Conservation (phyloP, 2,329 filamentous ascomycete genomes). For the Lachnum nothofagi region DNA sequence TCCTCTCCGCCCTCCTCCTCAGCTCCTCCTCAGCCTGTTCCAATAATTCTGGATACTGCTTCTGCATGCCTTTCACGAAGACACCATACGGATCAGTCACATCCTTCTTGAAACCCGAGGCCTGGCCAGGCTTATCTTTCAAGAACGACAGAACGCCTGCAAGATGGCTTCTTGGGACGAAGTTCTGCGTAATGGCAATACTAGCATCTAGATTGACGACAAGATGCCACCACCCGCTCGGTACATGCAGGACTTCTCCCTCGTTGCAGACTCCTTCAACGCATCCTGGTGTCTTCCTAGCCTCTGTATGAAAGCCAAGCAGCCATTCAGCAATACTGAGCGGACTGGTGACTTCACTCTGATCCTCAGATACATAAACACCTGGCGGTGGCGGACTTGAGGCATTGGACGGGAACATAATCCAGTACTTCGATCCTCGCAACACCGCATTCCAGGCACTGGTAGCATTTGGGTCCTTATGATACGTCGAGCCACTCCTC, state of each 20-base stretch:
- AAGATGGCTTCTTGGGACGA: conserved; percentile 71
- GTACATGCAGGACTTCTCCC: conserved; percentile 87
- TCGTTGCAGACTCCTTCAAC: conserved; percentile 77
- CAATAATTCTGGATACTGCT: conserved; percentile 61
- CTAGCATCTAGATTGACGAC: conserved; percentile 83
- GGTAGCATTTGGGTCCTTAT: conserved; percentile 72
- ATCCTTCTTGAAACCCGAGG: conserved; percentile 75
- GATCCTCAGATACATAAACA: conserved; percentile 82
- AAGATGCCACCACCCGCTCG: conserved; percentile 93
- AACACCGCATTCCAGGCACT: conserved; percentile 94
- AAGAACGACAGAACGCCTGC: conserved; percentile 74
- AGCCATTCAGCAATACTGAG: conserved; percentile 97
- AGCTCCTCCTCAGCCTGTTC: conserved; percentile 60
- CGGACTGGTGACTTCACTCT: conserved; percentile 88
- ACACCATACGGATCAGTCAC: conserved; percentile 68
- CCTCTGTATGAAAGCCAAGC: conserved; percentile 80
- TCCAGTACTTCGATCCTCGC: conserved; percentile 91
- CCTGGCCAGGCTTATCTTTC: conserved; percentile 73
- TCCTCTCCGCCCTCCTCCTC: conserved; percentile 56
- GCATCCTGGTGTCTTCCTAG: conserved; percentile 69
- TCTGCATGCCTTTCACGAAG: conserved; percentile 65
- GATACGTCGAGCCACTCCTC: conserved; percentile 86
- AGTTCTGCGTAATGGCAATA: conserved; percentile 92
- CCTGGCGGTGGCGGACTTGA: conserved; percentile 59
- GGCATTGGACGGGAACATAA: conserved; percentile 80